These are phyloP conservation scores for Medicago arabica DNA, from an alignment of 306 rosid genomes.

Conservation along the genomic window DNA sequence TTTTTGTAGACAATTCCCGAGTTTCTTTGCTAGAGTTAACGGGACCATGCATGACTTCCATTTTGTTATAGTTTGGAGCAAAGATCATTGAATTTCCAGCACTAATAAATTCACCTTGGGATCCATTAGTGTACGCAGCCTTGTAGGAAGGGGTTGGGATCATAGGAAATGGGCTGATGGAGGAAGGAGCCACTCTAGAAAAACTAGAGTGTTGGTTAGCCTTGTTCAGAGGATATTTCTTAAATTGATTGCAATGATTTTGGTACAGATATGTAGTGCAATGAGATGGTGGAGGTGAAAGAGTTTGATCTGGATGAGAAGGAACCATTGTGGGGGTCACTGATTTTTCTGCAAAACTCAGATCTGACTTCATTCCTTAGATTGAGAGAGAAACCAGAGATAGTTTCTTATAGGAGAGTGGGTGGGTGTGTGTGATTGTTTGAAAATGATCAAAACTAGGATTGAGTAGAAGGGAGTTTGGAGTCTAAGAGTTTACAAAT, in stretches of 20 bases:
- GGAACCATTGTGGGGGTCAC: not conserved
- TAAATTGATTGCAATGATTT: constrained; percentile 1
- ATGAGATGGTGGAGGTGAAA: not conserved
- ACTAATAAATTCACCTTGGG: no score
- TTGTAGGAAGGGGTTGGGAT: no score
- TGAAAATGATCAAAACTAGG: not conserved
- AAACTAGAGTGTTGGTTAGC: not conserved
- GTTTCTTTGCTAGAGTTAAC: no score
- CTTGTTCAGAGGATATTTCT: no score
- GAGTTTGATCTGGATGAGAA: not conserved
- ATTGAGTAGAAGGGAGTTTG: constrained; percentile 3
- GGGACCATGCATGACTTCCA: no score
- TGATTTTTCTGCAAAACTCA: constrained; percentile 17
- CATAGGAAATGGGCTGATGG: no score
- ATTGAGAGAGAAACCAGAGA: not conserved
- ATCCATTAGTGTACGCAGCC: no score
- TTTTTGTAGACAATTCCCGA: no score
- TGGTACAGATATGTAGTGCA: constrained; percentile 32
- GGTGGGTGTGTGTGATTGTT: not conserved
- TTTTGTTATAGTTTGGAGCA: no score
- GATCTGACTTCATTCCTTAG: not conserved
- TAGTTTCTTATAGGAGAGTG: not conserved
- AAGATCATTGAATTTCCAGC: no score
- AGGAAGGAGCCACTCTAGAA: not conserved
- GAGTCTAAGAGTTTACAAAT: not conserved